These are phyloP conservation scores for Hemileccinum rubropunctum DNA, from an alignment of 768 basidiomycete species.

Conservation along the genomic window DNA sequence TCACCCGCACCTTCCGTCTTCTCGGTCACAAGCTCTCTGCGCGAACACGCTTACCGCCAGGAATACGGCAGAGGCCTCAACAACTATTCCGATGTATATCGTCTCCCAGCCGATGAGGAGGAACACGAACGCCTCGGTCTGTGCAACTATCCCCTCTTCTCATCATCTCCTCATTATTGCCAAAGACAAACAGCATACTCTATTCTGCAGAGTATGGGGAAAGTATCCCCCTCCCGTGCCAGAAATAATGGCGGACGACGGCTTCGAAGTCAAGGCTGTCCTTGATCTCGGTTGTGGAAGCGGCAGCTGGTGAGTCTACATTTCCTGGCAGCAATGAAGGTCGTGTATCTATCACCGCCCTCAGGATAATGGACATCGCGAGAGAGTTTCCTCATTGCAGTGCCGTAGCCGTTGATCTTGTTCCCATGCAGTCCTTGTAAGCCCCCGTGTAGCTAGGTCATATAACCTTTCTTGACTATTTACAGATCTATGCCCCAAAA, in stretches of 20 bases:
- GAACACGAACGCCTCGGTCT: constrained; percentile 68
- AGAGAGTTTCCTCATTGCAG: constrained; percentile 67
- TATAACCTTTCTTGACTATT: constrained; percentile 16
- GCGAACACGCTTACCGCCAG: constrained; percentile 54
- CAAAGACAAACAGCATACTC: constrained; percentile 63
- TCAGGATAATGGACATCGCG: constrained; percentile 75
- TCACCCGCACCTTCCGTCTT: constrained; percentile 70
- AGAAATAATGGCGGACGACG: constrained; percentile 58
- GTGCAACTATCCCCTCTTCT: constrained; percentile 19
- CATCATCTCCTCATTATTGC: constrained; percentile 9
- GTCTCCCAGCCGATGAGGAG: constrained; percentile 75
- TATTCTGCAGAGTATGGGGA: constrained; percentile 65
- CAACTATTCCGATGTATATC: constrained; percentile 77
- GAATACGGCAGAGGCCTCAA: constrained; percentile 72
- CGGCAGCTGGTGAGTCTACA: constrained; percentile 59
- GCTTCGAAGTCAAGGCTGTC: constrained; percentile 56
- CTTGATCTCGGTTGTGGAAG: constrained; percentile 81
- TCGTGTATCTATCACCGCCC: constrained; percentile 8
- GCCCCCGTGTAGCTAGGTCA: constrained; percentile 25
- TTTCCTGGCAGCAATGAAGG: not conserved
- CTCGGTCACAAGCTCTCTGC: constrained; percentile 64
- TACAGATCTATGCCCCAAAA: constrained; percentile 65
- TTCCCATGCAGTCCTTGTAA: constrained; percentile 74
- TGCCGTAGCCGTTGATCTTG: constrained; percentile 74
- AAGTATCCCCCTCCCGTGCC: constrained; percentile 60